Conservation (phyloP, 192 early-diverging fungal species). For the Entophlyctis luteolus region DNA sequence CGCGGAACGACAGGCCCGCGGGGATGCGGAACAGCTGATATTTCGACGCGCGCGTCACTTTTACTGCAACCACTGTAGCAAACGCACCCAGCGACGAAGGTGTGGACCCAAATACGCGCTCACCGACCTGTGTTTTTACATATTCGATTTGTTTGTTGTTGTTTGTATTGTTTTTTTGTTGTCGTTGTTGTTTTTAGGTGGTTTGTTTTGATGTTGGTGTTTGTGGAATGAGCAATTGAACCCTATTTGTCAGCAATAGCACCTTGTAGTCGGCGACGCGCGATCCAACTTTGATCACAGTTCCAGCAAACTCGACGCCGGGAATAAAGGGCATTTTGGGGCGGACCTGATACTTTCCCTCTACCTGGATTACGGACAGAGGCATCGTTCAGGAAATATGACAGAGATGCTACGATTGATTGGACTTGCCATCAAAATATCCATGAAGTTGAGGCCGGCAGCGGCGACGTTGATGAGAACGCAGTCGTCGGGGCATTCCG, state of each 20-base stretch:
- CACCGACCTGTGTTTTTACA: slow-evolving; percentile 47
- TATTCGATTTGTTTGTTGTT: too few species aligned
- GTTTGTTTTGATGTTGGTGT: too few species aligned
- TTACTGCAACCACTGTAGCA: slow-evolving; percentile 65
- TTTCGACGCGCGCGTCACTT: slow-evolving; percentile 20
- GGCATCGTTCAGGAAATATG: too few species aligned
- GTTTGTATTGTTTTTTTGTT: too few species aligned
- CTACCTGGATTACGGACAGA: too few species aligned
- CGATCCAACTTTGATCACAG: slow-evolving; percentile 13
- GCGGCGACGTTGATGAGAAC: neutral
- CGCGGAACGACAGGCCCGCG: slow-evolving; percentile 60
- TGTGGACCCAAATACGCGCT: slow-evolving; percentile 72
- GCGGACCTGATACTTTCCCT: slow-evolving; percentile 1
- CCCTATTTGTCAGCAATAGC: slow-evolving; percentile 12
- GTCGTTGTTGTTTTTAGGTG: too few species aligned
- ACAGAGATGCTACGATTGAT: too few species aligned
- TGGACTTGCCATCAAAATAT: slow-evolving; percentile 20
- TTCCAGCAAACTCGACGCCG: slow-evolving; percentile 36
- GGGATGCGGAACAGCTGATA: slow-evolving; percentile 63
- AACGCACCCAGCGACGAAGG: slow-evolving; percentile 56
- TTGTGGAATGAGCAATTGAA: too few species aligned
- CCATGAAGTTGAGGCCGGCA: slow-evolving; percentile 18
- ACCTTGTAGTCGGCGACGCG: slow-evolving; percentile 14
- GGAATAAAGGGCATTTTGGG: slow-evolving; percentile 36
- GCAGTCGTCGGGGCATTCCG: neutral